A percentile compares a stretch with the other conserved stretches of the same genome.
These are phyloP conservation scores for Cystoderma amianthinum DNA, from an alignment of 768 basidiomycete genomes.

Conservation along the genomic window DNA sequence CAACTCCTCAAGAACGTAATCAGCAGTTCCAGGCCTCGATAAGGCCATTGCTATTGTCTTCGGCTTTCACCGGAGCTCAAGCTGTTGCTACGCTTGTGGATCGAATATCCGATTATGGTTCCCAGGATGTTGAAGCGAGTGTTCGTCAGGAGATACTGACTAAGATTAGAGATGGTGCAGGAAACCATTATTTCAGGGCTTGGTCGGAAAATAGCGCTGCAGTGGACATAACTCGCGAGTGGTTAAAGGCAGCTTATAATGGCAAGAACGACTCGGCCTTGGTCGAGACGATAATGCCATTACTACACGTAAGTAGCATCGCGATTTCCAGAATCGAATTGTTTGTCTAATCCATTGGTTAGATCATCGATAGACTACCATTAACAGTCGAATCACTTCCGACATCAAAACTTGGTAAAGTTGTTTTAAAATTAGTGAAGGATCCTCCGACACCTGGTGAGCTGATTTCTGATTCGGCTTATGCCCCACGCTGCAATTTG, in stretches of 20 bases:
- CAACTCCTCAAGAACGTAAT: conserved; percentile 43
- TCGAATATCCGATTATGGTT: conserved; percentile 52
- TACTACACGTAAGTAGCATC: conserved; percentile 66
- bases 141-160: conserved; percentile 70
- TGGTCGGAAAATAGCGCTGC: conserved; percentile 75
- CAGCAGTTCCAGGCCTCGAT: conserved; percentile 45
- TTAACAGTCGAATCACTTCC: conserved; percentile 63
- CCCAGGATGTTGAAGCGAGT: conserved; percentile 55
- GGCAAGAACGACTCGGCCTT: not conserved
- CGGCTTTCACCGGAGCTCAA: conserved; percentile 60
- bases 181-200: conserved; percentile 81
- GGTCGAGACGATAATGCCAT: conserved; percentile 53
- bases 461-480: conserved; percentile 23
- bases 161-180: conserved; percentile 74
- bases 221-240: conserved; percentile 75
- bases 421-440: conserved; percentile 71
- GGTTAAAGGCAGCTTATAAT: conserved; percentile 58
- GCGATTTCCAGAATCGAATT: conserved; percentile 1
- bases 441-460: conserved; percentile 77
- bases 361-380: conserved; percentile 84
- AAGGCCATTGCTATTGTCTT: conserved; percentile 48
- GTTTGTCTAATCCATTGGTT: conserved; percentile 6
- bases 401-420: conserved; percentile 71
- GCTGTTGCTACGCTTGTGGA: conserved; percentile 59
- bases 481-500: conserved; percentile 1